Conservation (phyloP, 2,329 filamentous ascomycete species). For the Pseudogymnoascus sp. region DNA sequence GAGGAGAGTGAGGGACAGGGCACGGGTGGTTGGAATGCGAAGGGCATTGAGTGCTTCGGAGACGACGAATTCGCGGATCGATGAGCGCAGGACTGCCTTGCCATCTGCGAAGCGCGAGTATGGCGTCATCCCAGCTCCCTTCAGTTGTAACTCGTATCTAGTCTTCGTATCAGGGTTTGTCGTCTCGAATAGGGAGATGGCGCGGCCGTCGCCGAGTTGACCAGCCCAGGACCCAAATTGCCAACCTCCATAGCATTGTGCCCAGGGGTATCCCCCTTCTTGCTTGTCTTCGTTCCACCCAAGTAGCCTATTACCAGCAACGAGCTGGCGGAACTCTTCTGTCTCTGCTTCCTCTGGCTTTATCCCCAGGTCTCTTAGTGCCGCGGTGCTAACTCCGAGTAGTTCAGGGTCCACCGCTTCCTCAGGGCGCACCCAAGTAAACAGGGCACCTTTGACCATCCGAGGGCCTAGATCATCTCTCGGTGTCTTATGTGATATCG, state of each 20-base stretch:
- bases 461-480: conserved; percentile 72
- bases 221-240: conserved; percentile 86
- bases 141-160: conserved; percentile 87
- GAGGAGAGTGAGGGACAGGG: conserved; percentile 72
- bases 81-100: conserved; percentile 84
- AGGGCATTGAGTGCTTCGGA: conserved; percentile 84
- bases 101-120: conserved; percentile 97
- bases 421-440: conserved; percentile 85
- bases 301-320: conserved; percentile 75
- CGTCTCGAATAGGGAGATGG: conserved; percentile 88
- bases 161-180: conserved; percentile 65
- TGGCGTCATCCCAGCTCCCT: conserved; percentile 86
- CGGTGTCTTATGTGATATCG: conserved; percentile 72
- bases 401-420: conserved; percentile 66
- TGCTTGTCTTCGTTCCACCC: conserved; percentile 65
- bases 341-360: conserved; percentile 59
- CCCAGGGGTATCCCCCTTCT: conserved; percentile 85
- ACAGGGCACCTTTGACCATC: conserved; percentile 76
- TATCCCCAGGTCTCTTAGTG: conserved; percentile 76
- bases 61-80: conserved; percentile 89
- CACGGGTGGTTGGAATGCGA: conserved; percentile 77
- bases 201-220: conserved; percentile 88
- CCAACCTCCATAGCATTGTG: conserved; percentile 90
- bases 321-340: conserved; percentile 68
- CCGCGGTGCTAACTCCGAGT: conserved; percentile 70